A percentile compares a stretch with the other conserved stretches of the same genome.
Evolutionary conservation across 108 stramenopile species (phyloP).

Genomic region (Cyclotella choctawhatcheeana): DNA sequence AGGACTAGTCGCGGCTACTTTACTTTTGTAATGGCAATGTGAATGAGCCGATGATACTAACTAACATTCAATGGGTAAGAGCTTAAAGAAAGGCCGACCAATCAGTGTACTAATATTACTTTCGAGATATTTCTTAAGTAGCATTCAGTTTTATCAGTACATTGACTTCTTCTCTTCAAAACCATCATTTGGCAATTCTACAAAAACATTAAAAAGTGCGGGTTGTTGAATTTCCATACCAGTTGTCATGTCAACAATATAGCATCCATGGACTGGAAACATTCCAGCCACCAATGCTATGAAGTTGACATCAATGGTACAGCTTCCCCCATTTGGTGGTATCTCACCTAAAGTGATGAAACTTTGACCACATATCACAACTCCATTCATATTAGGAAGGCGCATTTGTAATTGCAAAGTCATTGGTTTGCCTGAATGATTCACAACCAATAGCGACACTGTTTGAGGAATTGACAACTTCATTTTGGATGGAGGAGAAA

Average conservation of each 20-base stretch:
- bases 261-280: conserved; percentile 69
- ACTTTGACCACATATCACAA: conserved; percentile 74
- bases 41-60: too few relatives aligned
- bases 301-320: conserved; percentile 53
- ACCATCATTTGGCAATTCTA: conserved; percentile 37
- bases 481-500: conserved; percentile 73
- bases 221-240: conserved; percentile 77
- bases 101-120: too few relatives aligned
- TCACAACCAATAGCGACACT: conserved; percentile 73
- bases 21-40: background rate
- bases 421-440: conserved; percentile 72
- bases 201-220: conserved; percentile 73
- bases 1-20: conserved; percentile 1
- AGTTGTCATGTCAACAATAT: conserved; percentile 68
- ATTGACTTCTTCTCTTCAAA: conserved; percentile 34
- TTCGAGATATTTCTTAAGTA: too few relatives aligned
- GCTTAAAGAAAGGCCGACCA: too few relatives aligned
- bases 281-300: conserved; percentile 70
- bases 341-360: conserved; percentile 69
- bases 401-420: conserved; percentile 80
- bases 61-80: too few relatives aligned
- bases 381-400: conserved; percentile 70
- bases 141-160: background rate
- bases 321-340: conserved; percentile 69
- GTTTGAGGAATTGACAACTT: conserved; percentile 51